Evolutionary conservation across 2,329 filamentous ascomycete genomes (phyloP), one percentile per base, ranked within the genome.

Genomic region (Sarocladium brachiariae): DNA sequence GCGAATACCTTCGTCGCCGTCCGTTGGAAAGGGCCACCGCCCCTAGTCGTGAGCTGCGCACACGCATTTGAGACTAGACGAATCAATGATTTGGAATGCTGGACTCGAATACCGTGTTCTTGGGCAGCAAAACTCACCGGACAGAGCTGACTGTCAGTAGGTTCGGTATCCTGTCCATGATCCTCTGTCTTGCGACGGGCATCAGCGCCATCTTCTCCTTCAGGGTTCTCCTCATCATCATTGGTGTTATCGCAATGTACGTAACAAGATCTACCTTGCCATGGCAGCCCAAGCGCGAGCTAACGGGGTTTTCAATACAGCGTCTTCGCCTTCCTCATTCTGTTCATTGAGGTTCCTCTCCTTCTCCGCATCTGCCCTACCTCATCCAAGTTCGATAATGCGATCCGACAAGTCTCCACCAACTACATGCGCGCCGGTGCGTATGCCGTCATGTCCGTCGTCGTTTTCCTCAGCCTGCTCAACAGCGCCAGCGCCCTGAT

Each of bases 301-400:
- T 50, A 25, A 33, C 33, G 11, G 1, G 27, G 3, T 14, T 30
- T 43, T 19, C 13, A 14, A n/a, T 13, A 23, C 58, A 92, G 88
- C 39, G 73, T 78, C 54, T 89, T 78, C 47, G 78, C 83, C 13
- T 81, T 90, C 60, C 61, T 91, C 59, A 86, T 93, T 63, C 73
- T 93, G 63, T 93, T 93, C 70, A 78, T 92, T 64, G 88, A 99
- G 69, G 85, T 99, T 16, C 93, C 93, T 24, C 84, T 97, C 53
- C 87, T 99, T 52, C 84, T 99, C 55, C 88, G 93, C 70, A 96
- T 99, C 73, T 99, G 93, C 75, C 93, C 93, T 52, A 99, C 93
- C 5, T 97, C 92, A 13, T 70, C 84, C 56, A 83, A 80, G 57
- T 99, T 99, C 72, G 93, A 99, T 68, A 75, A 73, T 58, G 85